A percentile compares a stretch with the other conserved stretches of the same genome.
These are phyloP conservation scores for Melampsora americana DNA, from an alignment of 1,284 basidiomycete genomes.

Conservation along the genomic window DNA sequence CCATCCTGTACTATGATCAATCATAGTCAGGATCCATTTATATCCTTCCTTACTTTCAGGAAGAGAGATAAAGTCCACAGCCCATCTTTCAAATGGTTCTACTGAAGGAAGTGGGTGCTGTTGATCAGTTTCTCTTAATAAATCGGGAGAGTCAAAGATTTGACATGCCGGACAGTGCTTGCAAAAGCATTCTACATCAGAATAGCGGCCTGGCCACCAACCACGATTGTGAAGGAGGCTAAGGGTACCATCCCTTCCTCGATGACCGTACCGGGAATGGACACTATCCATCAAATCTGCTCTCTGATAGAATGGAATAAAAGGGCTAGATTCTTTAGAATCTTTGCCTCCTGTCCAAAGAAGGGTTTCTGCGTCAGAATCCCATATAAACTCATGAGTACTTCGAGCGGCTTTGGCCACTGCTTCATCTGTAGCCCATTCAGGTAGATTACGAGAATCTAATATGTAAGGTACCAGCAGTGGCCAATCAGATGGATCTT, in stretches of 20 bases:
- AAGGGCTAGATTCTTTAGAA: neutral
- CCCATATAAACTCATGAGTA: neutral
- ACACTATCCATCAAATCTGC: neutral
- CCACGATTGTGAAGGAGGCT: neutral
- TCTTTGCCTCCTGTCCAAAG: neutral
- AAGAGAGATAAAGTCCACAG: neutral
- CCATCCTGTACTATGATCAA: slow-evolving; percentile 19
- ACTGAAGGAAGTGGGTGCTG: neutral
- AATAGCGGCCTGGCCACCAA: neutral
- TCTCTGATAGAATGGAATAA: neutral
- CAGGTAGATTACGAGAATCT: neutral
- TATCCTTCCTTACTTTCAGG: neutral
- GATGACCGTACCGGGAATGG: neutral
- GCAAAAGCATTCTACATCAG: neutral
- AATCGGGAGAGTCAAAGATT: neutral
- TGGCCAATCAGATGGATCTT: neutral
- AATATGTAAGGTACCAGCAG: neutral
- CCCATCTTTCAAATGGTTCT: neutral
- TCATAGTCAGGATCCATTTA: neutral
- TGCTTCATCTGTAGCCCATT: neutral
- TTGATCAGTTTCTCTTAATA: neutral
- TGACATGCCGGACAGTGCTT: neutral
- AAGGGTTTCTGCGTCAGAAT: too few species aligned
- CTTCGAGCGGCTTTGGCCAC: neutral
- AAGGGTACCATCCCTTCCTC: neutral